These are phyloP conservation scores for Brasenia schreberi DNA, from an alignment of 164 flowering plant genomes.

Conservation along the genomic window DNA sequence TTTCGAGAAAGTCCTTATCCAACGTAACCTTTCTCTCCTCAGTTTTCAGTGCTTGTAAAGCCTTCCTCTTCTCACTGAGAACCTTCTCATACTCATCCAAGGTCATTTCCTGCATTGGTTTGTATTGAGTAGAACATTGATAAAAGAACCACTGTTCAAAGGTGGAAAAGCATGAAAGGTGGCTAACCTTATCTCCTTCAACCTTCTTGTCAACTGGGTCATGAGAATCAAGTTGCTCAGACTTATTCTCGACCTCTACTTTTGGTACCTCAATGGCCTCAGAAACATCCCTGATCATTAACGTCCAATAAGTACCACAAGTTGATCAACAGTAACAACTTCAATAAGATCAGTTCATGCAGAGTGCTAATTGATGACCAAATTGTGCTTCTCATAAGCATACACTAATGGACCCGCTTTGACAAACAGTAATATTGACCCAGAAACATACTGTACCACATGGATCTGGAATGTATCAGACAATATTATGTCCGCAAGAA, in stretches of 20 bases:
- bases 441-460: no score
- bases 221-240: conserved; percentile 5
- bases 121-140: not conserved
- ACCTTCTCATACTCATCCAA: conserved; percentile 22
- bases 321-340: no score
- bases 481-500: no score
- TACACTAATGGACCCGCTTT: no score
- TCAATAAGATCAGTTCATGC: no score
- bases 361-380: no score
- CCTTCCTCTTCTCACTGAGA: conserved; percentile 20
- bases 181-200: conserved; percentile 11
- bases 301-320: no score
- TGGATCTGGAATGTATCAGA: no score
- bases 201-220: conserved; percentile 10
- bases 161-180: not conserved
- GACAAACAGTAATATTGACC: no score
- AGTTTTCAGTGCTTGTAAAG: conserved; percentile 13
- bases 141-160: not conserved
- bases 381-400: no score
- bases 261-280: conserved; percentile 11
- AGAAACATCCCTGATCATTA: conserved; percentile 11
- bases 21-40: conserved; percentile 20
- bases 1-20: conserved; percentile 23
- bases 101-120: conserved; percentile 20
- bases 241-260: conserved; percentile 5